phyloP scores from a whole-genome alignment of 2,329 filamentous ascomycete genomes.

The Colletotrichum camelliae region DNA sequence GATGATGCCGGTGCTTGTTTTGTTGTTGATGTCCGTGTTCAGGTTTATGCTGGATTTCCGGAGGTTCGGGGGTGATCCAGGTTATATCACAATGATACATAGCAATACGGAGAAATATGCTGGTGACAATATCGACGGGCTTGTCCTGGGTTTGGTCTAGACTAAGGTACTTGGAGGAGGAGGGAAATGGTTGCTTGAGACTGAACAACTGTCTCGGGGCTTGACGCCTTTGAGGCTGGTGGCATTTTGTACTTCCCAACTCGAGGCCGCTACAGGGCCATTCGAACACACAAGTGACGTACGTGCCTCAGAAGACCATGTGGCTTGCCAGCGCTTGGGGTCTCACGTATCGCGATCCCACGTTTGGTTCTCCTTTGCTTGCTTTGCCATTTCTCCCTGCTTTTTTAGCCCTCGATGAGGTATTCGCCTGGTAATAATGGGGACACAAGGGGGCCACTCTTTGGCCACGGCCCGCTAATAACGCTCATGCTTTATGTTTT shows the following conservation, averaged over 20 bases:
- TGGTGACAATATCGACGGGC: background rate
- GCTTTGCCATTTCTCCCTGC: background rate
- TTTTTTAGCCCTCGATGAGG: background rate
- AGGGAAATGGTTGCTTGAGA: background rate
- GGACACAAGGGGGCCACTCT: background rate
- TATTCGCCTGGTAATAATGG: background rate
- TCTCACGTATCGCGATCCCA: constrained; percentile 13
- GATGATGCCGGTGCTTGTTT: background rate
- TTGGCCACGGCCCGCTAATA: background rate
- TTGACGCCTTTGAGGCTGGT: constrained; percentile 25
- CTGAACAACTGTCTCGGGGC: background rate
- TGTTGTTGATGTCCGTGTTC: background rate
- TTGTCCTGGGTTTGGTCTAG: background rate
- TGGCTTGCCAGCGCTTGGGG: background rate
- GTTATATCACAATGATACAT: constrained; percentile 23
- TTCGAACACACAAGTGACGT: constrained; percentile 17
- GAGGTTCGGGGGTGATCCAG: constrained; percentile 10
- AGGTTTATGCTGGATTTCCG: constrained; percentile 1
- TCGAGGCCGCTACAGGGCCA: background rate
- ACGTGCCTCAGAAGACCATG: constrained; percentile 8
- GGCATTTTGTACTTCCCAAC: constrained; percentile 14
- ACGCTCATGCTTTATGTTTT: background rate
- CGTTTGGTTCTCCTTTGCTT: background rate
- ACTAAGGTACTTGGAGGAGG: background rate
- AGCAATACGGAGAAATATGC: background rate